A percentile compares a stretch with the other conserved stretches of the same genome.
Evolutionary conservation across 495 filamentous ascomycete species (phyloP).

Genomic region (Wilcoxina mikolae): DNA sequence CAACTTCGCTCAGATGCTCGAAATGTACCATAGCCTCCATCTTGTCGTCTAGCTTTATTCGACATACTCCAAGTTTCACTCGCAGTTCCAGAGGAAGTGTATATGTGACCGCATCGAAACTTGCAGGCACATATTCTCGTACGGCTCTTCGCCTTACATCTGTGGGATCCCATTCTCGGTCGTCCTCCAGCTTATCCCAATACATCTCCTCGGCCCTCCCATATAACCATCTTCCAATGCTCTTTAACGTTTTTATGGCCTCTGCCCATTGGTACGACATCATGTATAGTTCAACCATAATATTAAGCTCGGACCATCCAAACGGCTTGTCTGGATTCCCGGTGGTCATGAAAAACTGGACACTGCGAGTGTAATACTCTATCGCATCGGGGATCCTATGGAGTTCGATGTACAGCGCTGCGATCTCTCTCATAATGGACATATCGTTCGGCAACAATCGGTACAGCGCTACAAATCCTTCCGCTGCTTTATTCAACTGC

Average conservation of each 20-base stretch:
- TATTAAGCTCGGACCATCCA: slow-evolving; percentile 70
- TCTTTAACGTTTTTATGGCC: slow-evolving; percentile 53
- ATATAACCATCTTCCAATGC: slow-evolving; percentile 64
- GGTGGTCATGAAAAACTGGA: slow-evolving; percentile 25
- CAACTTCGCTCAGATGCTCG: slow-evolving; percentile 27
- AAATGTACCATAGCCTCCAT: slow-evolving; percentile 59
- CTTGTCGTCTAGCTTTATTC: slow-evolving; percentile 51
- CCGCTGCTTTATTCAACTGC: slow-evolving; percentile 22
- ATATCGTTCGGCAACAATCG: slow-evolving; percentile 26
- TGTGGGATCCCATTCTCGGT: slow-evolving; percentile 78
- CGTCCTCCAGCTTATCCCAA: slow-evolving; percentile 71
- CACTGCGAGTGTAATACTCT: slow-evolving; percentile 24
- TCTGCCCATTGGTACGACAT: slow-evolving; percentile 44
- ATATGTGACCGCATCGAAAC: slow-evolving; percentile 47
- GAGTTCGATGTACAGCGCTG: slow-evolving; percentile 25
- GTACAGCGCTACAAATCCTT: slow-evolving; percentile 25
- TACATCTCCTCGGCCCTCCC: slow-evolving; percentile 56
- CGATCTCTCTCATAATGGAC: slow-evolving; percentile 24
- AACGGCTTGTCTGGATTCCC: slow-evolving; percentile 33
- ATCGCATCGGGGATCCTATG: slow-evolving; percentile 22
- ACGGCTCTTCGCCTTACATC: slow-evolving; percentile 49
- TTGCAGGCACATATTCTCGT: slow-evolving; percentile 38
- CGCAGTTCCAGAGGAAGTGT: slow-evolving; percentile 73
- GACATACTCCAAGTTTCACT: slow-evolving; percentile 71
- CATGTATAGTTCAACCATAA: slow-evolving; percentile 66